A percentile compares a stretch with the other conserved stretches of the same genome.
Conservation (phyloP, 2,329 filamentous ascomycete genomes). For the Salinomyces thailandicus region DNA sequence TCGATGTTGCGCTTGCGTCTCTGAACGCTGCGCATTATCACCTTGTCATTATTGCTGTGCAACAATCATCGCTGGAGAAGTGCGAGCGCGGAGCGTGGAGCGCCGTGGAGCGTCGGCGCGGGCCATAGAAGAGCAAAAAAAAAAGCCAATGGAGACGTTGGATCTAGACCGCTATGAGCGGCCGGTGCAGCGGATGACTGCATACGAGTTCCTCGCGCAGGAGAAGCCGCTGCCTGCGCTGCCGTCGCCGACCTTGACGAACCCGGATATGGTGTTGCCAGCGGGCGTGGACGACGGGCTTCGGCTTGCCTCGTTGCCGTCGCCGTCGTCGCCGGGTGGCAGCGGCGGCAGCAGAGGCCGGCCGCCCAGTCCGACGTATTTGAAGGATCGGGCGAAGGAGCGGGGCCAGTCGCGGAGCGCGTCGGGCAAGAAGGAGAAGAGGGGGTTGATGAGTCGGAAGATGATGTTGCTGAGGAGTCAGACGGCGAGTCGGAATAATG, state of each 20-base stretch:
- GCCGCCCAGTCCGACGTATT: slow-evolving; percentile 22
- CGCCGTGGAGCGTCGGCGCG: too few relatives aligned
- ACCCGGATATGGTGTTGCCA: slow-evolving; percentile 88
- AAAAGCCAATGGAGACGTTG: neutral
- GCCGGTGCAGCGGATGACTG: neutral
- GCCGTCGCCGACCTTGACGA: slow-evolving; percentile 76
- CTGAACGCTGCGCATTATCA: too few relatives aligned
- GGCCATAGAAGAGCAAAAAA: too few relatives aligned
- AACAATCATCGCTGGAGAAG: too few relatives aligned
- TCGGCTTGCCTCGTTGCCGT: slow-evolving; percentile 8
- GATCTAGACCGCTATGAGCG: neutral
- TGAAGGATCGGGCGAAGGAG: slow-evolving; percentile 12
- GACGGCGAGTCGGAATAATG: slow-evolving; percentile 15
- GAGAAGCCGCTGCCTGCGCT: slow-evolving; percentile 32
- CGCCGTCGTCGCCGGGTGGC: slow-evolving; percentile 10
- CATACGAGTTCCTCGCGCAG: neutral
- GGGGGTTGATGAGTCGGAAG: slow-evolving; percentile 22
- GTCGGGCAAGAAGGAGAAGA: slow-evolving; percentile 17
- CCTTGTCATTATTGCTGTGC: too few relatives aligned
- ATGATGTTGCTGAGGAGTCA: slow-evolving; percentile 24
- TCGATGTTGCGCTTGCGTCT: too few relatives aligned
- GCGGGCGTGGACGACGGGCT: slow-evolving; percentile 41
- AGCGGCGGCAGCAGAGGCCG: slow-evolving; percentile 7
- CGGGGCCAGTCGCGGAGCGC: slow-evolving; percentile 3
- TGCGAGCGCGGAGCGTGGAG: too few relatives aligned